Percentiles rank a stretch among this genome's conserved stretches.
These are phyloP conservation scores for Fistulifera pelliculosa DNA, from an alignment of 108 stramenopile genomes.

Conservation along the genomic window DNA sequence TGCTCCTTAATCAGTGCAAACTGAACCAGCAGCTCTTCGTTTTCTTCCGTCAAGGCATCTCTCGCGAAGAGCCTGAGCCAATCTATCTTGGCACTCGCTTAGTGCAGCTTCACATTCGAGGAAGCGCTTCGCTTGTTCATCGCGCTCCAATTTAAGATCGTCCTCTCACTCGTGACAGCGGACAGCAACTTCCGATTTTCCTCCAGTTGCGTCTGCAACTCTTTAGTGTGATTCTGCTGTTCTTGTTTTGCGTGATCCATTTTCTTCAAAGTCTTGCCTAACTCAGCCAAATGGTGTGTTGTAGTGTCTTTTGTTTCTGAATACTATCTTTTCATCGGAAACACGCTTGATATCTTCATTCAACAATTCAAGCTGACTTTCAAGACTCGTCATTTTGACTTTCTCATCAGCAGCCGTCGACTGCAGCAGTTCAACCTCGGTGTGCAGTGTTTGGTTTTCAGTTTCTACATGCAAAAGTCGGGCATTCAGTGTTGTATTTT, in stretches of 20 bases:
- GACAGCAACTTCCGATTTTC: not conserved
- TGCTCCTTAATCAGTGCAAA: constrained; percentile 65
- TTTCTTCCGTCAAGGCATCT: constrained; percentile 48
- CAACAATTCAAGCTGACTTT: not conserved
- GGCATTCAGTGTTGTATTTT: not conserved
- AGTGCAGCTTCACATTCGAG: not conserved
- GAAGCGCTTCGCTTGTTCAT: not conserved
- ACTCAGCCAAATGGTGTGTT: not conserved
- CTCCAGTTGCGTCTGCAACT: not conserved
- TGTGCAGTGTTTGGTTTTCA: not conserved
- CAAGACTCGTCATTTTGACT: not conserved
- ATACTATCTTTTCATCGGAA: too few relatives aligned
- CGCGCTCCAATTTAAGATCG: not conserved
- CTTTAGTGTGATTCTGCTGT: not conserved
- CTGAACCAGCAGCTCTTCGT: constrained; percentile 75
- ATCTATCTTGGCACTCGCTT: not conserved
- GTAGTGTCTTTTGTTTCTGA: too few relatives aligned
- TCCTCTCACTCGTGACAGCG: not conserved
- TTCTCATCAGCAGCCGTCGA: not conserved
- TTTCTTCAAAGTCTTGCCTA: not conserved
- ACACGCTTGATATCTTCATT: not conserved
- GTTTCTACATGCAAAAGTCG: not conserved
- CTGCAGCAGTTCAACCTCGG: not conserved
- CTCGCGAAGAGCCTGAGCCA: constrained; percentile 19
- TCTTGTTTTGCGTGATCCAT: not conserved